Percentiles rank a stretch among this genome's conserved stretches.
Conservation (phyloP, 345 rosid species). For the Eucalyptus sp. region DNA sequence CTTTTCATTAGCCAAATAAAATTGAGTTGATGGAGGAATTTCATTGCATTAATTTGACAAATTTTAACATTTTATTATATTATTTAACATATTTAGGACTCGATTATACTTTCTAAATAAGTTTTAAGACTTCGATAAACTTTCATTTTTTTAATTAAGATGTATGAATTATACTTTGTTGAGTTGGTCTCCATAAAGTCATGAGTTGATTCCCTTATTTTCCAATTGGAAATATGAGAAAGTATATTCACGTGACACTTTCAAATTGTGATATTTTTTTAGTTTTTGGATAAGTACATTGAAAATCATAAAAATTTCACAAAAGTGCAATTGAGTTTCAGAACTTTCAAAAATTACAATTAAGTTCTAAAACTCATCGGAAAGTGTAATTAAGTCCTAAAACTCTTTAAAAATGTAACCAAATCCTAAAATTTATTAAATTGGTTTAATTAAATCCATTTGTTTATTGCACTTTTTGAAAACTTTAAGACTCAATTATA, state of each 20-base stretch:
- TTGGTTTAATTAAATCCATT: too few relatives aligned
- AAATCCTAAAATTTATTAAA: too few relatives aligned
- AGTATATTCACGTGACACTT: not conserved
- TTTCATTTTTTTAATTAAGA: not conserved
- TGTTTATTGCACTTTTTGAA: too few relatives aligned
- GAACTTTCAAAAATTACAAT: not conserved
- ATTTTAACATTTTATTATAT: too few relatives aligned
- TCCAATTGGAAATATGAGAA: not conserved
- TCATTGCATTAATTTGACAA: not conserved
- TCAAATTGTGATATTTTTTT: not conserved
- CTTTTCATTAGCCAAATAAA: not conserved
- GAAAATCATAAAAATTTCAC: not conserved
- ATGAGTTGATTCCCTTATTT: not conserved
- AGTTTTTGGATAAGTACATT: too few relatives aligned
- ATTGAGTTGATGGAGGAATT: too few relatives aligned
- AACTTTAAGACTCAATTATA: too few relatives aligned
- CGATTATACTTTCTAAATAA: too few relatives aligned
- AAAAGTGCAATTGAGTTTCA: not conserved
- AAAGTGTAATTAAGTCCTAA: fast-evolving
- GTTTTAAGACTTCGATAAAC: too few relatives aligned
- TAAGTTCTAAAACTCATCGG: not conserved
- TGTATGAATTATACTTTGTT: not conserved
- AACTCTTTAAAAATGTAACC: too few relatives aligned
- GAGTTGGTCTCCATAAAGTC: not conserved
- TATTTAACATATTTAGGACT: not conserved